Percentiles rank a stretch among this genome's conserved stretches.
phyloP scores from a whole-genome alignment of 2,329 filamentous ascomycete species.

The Periconia digitata region DNA sequence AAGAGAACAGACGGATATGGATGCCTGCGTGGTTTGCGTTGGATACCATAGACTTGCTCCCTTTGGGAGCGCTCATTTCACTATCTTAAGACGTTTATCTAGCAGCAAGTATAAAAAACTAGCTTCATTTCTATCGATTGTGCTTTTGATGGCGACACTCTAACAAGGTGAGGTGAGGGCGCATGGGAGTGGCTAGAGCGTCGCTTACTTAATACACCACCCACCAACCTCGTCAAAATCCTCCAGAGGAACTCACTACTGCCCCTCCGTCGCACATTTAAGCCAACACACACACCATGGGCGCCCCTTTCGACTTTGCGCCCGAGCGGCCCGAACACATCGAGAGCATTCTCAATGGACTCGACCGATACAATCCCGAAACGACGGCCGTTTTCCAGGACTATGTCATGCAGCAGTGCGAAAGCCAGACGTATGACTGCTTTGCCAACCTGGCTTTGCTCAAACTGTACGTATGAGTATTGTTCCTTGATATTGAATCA shows the following conservation, averaged over 20 bases:
- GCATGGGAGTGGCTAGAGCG: neutral
- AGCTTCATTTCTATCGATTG: too few species aligned
- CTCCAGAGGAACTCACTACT: conserved; percentile 10
- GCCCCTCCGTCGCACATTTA: conserved; percentile 24
- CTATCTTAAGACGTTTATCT: too few species aligned
- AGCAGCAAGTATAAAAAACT: too few species aligned
- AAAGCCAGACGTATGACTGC: conserved; percentile 89
- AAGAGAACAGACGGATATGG: neutral
- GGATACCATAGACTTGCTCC: neutral
- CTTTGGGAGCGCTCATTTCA: too few species aligned
- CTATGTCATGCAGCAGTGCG: conserved; percentile 93
- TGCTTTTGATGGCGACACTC: too few species aligned
- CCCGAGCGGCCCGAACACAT: conserved; percentile 91
- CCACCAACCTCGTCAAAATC: neutral
- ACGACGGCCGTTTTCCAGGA: conserved; percentile 91
- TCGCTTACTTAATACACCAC: neutral
- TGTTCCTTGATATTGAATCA: conserved; percentile 11
- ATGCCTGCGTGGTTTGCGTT: neutral
- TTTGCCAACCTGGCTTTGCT: conserved; percentile 95
- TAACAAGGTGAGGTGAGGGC: neutral
- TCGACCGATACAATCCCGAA: conserved; percentile 98
- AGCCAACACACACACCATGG: conserved; percentile 41
- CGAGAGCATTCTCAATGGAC: conserved; percentile 89
- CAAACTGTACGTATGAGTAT: conserved; percentile 77
- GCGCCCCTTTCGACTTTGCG: conserved; percentile 76